These are phyloP conservation scores for Boletus patriciae DNA, from an alignment of 768 basidiomycete species.

Conservation along the genomic window DNA sequence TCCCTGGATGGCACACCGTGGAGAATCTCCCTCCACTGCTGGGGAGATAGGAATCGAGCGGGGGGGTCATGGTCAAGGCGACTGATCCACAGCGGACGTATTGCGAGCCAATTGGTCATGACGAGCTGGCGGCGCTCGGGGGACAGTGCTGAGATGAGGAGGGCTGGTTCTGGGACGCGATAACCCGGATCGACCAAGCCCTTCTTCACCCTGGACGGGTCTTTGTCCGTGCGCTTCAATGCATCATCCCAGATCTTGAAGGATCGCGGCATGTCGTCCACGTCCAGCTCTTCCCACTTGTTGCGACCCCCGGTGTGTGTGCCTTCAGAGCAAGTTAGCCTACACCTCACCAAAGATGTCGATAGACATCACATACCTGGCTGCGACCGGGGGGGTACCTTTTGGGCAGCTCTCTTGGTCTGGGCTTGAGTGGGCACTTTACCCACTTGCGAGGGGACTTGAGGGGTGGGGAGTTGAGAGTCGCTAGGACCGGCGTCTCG, in stretches of 20 bases:
- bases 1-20: background rate
- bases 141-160: background rate
- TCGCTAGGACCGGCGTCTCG: background rate
- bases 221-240: background rate
- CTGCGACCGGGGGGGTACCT: background rate
- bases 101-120: slow-evolving; percentile 12
- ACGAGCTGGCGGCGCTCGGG: background rate
- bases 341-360: too few relatives aligned
- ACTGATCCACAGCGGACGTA: slow-evolving; percentile 3
- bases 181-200: slow-evolving; percentile 1
- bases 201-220: background rate
- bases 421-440: background rate
- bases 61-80: slow-evolving; percentile 4
- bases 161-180: slow-evolving; percentile 5
- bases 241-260: background rate
- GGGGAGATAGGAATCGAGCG: background rate
- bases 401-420: background rate
- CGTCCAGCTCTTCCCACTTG: background rate
- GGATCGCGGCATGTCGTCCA: background rate
- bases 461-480: background rate
- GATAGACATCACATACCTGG: too few relatives aligned
- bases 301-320: background rate
- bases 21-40: slow-evolving; percentile 3
- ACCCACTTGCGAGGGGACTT: background rate
- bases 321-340: too few relatives aligned